Percentiles rank a stretch among this genome's conserved stretches.
phyloP scores from a whole-genome alignment of 371 early-diverging fungal genomes.

The Saksenaea oblongispora region DNA sequence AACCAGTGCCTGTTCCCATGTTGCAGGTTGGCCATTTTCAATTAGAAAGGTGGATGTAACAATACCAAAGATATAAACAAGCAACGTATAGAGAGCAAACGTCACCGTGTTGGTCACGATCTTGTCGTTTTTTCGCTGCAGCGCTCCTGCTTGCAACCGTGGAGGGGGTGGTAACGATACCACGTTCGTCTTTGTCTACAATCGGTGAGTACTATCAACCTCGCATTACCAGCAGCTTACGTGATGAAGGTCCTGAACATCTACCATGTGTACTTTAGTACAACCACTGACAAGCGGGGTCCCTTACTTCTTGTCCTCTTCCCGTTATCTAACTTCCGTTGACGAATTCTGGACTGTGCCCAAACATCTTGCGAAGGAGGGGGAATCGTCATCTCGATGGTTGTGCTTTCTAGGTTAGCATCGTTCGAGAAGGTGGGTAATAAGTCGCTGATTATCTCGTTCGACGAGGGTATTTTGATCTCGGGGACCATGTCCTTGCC shows the following conservation, averaged over 20 bases:
- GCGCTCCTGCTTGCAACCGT: conserved; percentile 1
- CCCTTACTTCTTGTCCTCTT: conserved; percentile 28
- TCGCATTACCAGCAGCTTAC: conserved; percentile 16
- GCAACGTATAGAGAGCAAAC: conserved; percentile 54
- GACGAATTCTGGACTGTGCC: conserved; percentile 36
- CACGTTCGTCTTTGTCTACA: conserved; percentile 9
- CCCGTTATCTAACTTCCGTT: conserved; percentile 25
- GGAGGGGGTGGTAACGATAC: background rate
- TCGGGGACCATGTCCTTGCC: background rate
- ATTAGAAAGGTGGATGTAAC: conserved; percentile 56
- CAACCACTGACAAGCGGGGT: background rate
- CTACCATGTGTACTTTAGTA: background rate
- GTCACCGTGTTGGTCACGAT: conserved; percentile 54
- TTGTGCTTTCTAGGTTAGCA: background rate
- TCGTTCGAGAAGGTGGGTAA: background rate
- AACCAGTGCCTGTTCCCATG: conserved; percentile 38
- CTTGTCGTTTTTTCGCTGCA: conserved; percentile 30
- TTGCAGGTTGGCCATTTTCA: conserved; percentile 35
- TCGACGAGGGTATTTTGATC: too few species aligned
- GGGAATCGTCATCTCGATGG: conserved; percentile 24
- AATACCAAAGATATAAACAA: conserved; percentile 59
- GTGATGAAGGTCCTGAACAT: conserved; percentile 38
- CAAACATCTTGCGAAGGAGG: conserved; percentile 27
- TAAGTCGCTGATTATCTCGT: background rate
- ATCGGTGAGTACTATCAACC: background rate